phyloP scores from a whole-genome alignment of 176 grass and related monocot species.

The Musa beccarii region DNA sequence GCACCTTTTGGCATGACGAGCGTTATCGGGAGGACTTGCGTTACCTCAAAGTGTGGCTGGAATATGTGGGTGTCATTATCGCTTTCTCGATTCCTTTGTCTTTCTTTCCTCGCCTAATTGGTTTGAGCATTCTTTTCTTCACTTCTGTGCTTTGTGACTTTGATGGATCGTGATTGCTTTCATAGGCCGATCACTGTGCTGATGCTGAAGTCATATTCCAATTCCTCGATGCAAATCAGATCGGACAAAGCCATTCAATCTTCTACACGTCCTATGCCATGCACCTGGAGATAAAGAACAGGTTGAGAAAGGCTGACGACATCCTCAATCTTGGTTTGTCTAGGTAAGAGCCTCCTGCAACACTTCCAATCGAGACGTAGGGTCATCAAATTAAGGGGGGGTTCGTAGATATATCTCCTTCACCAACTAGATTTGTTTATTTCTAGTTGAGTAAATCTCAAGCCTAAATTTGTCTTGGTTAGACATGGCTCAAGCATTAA shows the following conservation, averaged over 20 bases:
- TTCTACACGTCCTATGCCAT: conserved; percentile 62
- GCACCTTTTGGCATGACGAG: conserved; percentile 71
- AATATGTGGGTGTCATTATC: conserved; percentile 58
- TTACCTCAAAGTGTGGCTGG: conserved; percentile 97
- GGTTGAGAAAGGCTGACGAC: conserved; percentile 69
- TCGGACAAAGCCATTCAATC: conserved; percentile 59
- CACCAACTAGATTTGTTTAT: too few species aligned
- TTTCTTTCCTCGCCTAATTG: neutral
- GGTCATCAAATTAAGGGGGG: neutral
- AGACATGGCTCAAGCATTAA: neutral
- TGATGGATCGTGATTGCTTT: neutral
- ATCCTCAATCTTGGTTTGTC: conserved; percentile 75
- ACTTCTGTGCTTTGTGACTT: neutral
- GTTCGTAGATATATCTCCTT: too few species aligned
- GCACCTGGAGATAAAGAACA: conserved; percentile 71
- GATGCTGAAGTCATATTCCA: conserved; percentile 72
- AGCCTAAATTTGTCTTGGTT: neutral
- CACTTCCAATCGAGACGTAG: neutral
- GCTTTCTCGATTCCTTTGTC: conserved; percentile 1
- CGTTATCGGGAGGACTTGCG: conserved; percentile 82
- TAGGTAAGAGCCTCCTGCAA: conserved; percentile 42
- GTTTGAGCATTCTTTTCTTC: neutral
- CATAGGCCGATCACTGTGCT: conserved; percentile 57
- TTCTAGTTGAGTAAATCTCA: neutral
- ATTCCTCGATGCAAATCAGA: conserved; percentile 75